phyloP scores from a whole-genome alignment of 1,284 basidiomycete species.

The Puccinia coronata region DNA sequence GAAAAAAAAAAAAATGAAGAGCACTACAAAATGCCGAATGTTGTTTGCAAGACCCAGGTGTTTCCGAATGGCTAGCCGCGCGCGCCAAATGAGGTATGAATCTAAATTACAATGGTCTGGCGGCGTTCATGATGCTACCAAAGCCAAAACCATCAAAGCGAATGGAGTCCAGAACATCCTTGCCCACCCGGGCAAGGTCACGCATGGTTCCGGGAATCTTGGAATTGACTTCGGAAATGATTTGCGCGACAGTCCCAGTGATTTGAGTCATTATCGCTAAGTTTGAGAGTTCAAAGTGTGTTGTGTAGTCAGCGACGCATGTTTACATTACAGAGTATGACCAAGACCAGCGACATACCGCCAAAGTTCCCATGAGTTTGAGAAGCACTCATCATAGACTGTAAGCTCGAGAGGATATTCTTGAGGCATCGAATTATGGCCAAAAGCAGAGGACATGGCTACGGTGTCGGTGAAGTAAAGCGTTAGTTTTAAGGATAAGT shows the following conservation, averaged over 20 bases:
- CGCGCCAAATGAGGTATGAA: not conserved
- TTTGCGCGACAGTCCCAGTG: conserved; percentile 6
- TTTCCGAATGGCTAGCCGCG: not conserved
- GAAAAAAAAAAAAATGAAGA: not conserved
- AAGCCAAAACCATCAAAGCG: conserved; percentile 24
- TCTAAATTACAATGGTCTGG: conserved; percentile 12
- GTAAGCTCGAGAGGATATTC: conserved; percentile 16
- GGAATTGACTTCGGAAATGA: conserved; percentile 4
- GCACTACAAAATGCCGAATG: not conserved
- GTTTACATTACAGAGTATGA: too few relatives aligned
- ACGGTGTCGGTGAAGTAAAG: not conserved
- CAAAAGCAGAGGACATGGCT: conserved; percentile 7
- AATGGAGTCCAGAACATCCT: conserved; percentile 7
- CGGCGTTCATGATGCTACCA: conserved; percentile 21
- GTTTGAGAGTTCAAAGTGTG: not conserved
- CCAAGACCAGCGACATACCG: not conserved
- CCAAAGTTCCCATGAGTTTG: not conserved
- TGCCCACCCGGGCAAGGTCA: conserved; percentile 1
- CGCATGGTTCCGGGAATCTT: not conserved
- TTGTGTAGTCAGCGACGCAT: too few relatives aligned
- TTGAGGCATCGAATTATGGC: conserved; percentile 10
- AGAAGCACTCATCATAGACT: conserved; percentile 8
- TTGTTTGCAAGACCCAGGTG: not conserved
- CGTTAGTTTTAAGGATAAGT: not conserved
- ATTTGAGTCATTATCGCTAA: not conserved